Percentiles rank a stretch among this genome's conserved stretches.
These are phyloP conservation scores for Boechera retrofracta DNA, from an alignment of 345 rosid genomes.

Conservation along the genomic window DNA sequence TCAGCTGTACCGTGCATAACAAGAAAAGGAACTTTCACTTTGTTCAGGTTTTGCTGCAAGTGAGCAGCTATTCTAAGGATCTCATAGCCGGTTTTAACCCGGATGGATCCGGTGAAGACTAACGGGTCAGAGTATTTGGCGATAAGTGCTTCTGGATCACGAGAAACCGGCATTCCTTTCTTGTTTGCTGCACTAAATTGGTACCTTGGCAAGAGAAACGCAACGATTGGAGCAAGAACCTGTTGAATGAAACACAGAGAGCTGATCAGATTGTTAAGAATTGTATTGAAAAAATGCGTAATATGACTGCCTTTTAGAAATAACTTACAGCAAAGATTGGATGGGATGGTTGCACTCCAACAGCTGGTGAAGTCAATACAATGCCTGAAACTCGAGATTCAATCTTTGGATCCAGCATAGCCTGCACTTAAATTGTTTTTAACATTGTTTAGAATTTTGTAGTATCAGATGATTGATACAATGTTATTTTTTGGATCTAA, in stretches of 20 bases:
- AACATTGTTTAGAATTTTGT: background rate
- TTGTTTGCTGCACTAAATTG: conserved; percentile 85
- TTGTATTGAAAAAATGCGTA: background rate
- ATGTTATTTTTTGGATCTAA: background rate
- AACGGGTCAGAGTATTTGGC: conserved; percentile 92
- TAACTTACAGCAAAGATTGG: conserved; percentile 69
- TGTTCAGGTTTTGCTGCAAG: conserved; percentile 70
- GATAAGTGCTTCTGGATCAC: conserved; percentile 79
- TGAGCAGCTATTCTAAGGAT: conserved; percentile 71
- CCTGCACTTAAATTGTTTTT: conserved; percentile 48
- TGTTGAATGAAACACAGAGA: conserved; percentile 30
- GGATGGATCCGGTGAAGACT: conserved; percentile 82
- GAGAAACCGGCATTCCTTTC: conserved; percentile 83
- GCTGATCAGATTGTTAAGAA: conserved; percentile 11
- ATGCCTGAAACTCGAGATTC: conserved; percentile 67
- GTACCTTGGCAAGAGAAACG: conserved; percentile 70
- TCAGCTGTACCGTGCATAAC: conserved; percentile 91
- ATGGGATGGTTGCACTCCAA: conserved; percentile 95
- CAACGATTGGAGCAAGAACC: conserved; percentile 82
- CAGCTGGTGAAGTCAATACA: conserved; percentile 90
- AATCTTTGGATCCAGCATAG: conserved; percentile 68
- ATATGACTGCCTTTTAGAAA: background rate
- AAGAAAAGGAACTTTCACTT: conserved; percentile 71
- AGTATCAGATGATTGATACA: background rate
- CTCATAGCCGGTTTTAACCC: conserved; percentile 92